Percentiles rank a stretch among this genome's conserved stretches.
Conservation (phyloP, 2,329 filamentous ascomycete species). For the Colletotrichum karsti region DNA sequence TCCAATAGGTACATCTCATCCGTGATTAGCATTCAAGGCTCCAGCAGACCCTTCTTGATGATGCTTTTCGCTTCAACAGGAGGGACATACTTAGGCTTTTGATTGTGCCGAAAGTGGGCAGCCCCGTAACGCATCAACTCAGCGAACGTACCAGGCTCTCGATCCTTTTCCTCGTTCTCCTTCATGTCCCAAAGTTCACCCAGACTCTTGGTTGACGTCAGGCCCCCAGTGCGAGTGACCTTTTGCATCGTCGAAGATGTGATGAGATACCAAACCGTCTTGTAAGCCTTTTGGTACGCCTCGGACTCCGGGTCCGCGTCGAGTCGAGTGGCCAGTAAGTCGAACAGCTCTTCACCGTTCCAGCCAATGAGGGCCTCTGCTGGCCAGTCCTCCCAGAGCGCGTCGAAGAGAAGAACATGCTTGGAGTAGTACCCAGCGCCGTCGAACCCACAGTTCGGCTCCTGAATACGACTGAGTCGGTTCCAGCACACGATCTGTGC, state of each 20-base stretch:
- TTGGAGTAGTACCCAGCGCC: conserved; percentile 31
- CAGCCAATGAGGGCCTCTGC: conserved; percentile 1
- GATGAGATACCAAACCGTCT: conserved; percentile 5
- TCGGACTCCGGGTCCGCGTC: conserved; percentile 7
- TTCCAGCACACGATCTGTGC: conserved; percentile 48
- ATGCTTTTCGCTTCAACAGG: not conserved
- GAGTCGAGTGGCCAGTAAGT: not conserved
- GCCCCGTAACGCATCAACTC: conserved; percentile 7
- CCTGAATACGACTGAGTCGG: conserved; percentile 34
- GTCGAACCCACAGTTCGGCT: conserved; percentile 34
- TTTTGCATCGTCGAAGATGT: conserved; percentile 11
- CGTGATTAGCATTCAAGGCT: not conserved
- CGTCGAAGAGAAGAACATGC: conserved; percentile 6
- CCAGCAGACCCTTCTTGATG: not conserved
- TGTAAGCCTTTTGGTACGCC: conserved; percentile 1
- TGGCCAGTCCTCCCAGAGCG: not conserved
- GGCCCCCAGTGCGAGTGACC: not conserved
- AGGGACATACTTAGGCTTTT: not conserved
- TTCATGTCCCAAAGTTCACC: conserved; percentile 7
- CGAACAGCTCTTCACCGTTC: conserved; percentile 13
- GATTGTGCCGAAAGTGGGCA: conserved; percentile 1
- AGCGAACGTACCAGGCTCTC: conserved; percentile 5
- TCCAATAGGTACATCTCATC: too few species aligned
- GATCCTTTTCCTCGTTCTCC: conserved; percentile 1
- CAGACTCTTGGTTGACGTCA: not conserved